phyloP scores from a whole-genome alignment of 202 grass and related monocot genomes.

The Carex arenaria region DNA sequence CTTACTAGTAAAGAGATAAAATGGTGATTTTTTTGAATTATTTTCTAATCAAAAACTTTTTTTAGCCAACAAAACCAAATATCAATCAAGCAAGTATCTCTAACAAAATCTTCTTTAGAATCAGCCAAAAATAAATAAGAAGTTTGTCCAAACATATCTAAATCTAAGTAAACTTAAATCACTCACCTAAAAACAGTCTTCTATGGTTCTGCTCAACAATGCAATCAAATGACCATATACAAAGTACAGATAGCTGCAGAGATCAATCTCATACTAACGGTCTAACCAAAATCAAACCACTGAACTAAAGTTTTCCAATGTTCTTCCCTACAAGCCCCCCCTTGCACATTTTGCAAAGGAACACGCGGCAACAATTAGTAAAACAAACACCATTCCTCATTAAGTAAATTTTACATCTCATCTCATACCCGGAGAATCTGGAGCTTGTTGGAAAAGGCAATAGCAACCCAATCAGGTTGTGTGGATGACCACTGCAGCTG shows the following conservation, averaged over 20 bases:
- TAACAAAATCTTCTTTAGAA: background rate
- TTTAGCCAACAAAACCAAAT: background rate
- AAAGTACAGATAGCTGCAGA: background rate
- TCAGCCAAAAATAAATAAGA: background rate
- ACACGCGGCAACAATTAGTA: background rate
- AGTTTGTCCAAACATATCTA: background rate
- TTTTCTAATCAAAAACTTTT: background rate
- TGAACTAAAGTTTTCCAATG: background rate
- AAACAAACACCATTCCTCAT: background rate
- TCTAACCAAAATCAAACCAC: background rate
- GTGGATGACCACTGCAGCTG: conserved; percentile 96
- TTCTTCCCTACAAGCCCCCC: conserved; percentile 4
- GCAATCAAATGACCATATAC: conserved; percentile 4
- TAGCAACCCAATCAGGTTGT: conserved; percentile 96
- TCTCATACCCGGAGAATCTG: conserved; percentile 84
- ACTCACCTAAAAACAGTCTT: background rate
- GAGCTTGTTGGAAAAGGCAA: conserved; percentile 79
- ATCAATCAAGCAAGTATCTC: background rate
- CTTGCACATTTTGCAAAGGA: background rate
- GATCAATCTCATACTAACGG: background rate
- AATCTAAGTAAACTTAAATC: background rate
- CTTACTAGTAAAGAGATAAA: background rate
- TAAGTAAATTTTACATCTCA: background rate
- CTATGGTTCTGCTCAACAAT: background rate
- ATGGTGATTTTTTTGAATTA: background rate